These are phyloP conservation scores for Diaporthe batatas DNA, from an alignment of 2,329 filamentous ascomycete genomes.

Conservation along the genomic window DNA sequence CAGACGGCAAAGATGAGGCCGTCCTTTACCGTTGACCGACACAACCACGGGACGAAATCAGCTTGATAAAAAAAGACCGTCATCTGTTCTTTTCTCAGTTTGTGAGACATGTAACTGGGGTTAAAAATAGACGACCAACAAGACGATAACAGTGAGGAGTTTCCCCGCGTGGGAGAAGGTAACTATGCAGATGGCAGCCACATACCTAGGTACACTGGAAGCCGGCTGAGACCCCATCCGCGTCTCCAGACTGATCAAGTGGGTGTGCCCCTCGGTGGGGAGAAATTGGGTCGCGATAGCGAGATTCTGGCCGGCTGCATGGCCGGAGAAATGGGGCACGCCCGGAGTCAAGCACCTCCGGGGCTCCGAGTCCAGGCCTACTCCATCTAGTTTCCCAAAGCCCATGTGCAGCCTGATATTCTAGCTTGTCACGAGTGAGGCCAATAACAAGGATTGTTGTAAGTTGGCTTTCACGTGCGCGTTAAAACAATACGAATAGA, in stretches of 20 bases:
- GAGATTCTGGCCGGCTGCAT: neutral
- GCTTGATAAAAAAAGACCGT: neutral
- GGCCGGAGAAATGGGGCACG: neutral
- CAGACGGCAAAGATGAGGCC: slow-evolving; percentile 19
- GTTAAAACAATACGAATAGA: too few species aligned
- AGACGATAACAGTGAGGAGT: neutral
- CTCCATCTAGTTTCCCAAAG: too few species aligned
- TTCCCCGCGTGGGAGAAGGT: neutral
- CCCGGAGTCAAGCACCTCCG: neutral
- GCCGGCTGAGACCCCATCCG: slow-evolving; percentile 12
- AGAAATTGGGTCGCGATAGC: neutral
- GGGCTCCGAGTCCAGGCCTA: too few species aligned
- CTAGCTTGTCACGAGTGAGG: too few species aligned
- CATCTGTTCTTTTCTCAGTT: neutral
- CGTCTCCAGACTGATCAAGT: slow-evolving; percentile 20
- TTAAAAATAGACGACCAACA: slow-evolving; percentile 22
- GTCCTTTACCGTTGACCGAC: neutral
- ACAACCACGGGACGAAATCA: neutral
- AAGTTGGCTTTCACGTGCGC: too few species aligned
- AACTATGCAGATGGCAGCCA: neutral
- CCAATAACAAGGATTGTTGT: too few species aligned
- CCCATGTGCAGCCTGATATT: too few species aligned
- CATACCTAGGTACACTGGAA: neutral
- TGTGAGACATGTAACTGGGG: slow-evolving; percentile 7
- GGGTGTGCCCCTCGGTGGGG: neutral